Base-by-base conservation (phyloP, 345 rosid species). In the Rhizophora apiculata region DNA sequence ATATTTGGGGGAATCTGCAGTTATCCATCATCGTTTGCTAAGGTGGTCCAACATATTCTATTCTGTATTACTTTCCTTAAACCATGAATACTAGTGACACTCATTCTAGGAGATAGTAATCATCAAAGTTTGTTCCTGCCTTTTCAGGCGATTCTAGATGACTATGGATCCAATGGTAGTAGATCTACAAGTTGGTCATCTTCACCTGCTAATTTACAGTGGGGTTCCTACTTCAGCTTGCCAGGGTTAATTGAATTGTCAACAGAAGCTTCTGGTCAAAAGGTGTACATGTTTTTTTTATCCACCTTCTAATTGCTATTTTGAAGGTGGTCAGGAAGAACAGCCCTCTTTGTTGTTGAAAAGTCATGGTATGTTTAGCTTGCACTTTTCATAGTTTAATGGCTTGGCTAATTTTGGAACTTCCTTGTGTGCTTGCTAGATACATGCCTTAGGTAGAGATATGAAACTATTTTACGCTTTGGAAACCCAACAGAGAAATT, bases 171-270 rank as follows among this genome's bases (percentile, higher is more conserved):
- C 63, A 79, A 74, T 34, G 72, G 88, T 78, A 68, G 67, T 72
- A 48, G 88, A 83, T 71, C 86, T 91, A 72, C 69, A 74, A 76
- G 84, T 94, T 74, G 98, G 96, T 87, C 95, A 21, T 87, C 98
- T 21, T 91, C 96, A 32, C 87, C 90, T 0, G 97, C 89, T 81
- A 81, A 84, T 76, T 64, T 84, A 62, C 85, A 82, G 76, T 88
- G 87, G 68, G 36, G 84, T 66, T 63, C 83, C 60, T 89, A 77
- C 85, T 91, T 86, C 76, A 91, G 97, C 74, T 70, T 76, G 76
- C 96, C 97, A 55, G 92, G 91, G 81, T 71, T 89, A 21, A 82
- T 89, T 80, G 96, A 94, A 78, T 91, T 91, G 73, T 95, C 96
- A 63, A 91, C 98, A 39, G 88, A 80, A 75, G 84, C 87, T 77